Evolutionary conservation across 179 eudicot genomes (phyloP), one percentile per base, ranked within the genome.

Genomic region (Beta lomatogona): DNA sequence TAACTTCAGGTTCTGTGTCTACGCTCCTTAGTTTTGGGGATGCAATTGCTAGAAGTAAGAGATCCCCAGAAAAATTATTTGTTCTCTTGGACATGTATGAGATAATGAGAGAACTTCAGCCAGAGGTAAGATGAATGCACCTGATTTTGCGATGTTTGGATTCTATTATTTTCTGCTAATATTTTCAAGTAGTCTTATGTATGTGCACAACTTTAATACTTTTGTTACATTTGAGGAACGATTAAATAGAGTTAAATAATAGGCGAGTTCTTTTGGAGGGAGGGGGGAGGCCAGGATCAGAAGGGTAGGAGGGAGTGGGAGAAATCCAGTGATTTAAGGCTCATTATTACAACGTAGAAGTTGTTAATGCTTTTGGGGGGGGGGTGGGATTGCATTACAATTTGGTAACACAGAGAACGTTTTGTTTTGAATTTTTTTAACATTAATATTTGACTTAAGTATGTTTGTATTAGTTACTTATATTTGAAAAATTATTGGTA

Each of bases 51-150:
- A 87, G 90, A 86, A 93, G 97, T 86, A 93, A 93, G 88, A 91
- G 97, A 79, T 95, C 98, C 5, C 98, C 98, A 12, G 98, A 93
- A 82, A 95, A 95, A 76, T 85, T 95, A 36, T 95, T 95, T 88
- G 98, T 94, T 71, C 92, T 94, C 45, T 85, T 94, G 82, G 98
- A 94, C 85, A 92, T 92, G 98, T 94, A 94, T 80, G 98, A 95
- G 87, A 89, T 93, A 61, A 93, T 95, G 97, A 88, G 93, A 84
- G 98, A 95, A 81, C 93, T 93, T 82, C 91, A 86, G 82, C 89
- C 95, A 21, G 98, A 95, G 93, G 98, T 93, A 86, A 67, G 85
- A 71, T 61, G 53, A 54, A 59, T 31, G 48, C 31, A 76, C 25
- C 74, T 44, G 16, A 6, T 1, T 63, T 66, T 19, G 63, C 11